A percentile compares a stretch with the other conserved stretches of the same genome.
Evolutionary conservation across 345 rosid genomes (phyloP).

Genomic region (Eucalyptus regnans): DNA sequence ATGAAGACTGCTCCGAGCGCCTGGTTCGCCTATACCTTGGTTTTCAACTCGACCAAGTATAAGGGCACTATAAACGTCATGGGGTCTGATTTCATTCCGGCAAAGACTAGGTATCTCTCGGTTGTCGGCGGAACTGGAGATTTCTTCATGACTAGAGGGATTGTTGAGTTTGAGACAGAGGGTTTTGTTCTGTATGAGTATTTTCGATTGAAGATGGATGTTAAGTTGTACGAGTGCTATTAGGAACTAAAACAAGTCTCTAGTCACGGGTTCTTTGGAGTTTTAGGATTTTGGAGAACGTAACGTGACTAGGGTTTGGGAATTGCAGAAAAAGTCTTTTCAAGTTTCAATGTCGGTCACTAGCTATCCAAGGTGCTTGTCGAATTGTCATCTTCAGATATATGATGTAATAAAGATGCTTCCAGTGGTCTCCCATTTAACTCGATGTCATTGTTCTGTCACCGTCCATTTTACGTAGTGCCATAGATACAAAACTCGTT

Average conservation of each 20-base stretch:
- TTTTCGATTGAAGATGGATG: slow-evolving; percentile 35
- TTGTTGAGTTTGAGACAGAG: slow-evolving; percentile 30
- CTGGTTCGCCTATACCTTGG: slow-evolving; percentile 35
- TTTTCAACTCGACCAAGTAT: slow-evolving; percentile 16
- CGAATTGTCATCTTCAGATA: neutral
- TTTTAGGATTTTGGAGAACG: neutral
- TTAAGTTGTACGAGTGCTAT: slow-evolving; percentile 34
- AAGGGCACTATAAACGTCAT: slow-evolving; percentile 42
- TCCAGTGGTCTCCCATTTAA: neutral
- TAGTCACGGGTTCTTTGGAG: neutral
- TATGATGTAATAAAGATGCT: neutral
- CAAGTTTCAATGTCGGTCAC: neutral
- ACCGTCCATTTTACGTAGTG: neutral
- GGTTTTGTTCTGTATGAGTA: slow-evolving; percentile 28
- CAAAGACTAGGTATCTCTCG: slow-evolving; percentile 50
- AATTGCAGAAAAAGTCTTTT: neutral
- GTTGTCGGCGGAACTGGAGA: slow-evolving; percentile 62
- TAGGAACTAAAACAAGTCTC: neutral
- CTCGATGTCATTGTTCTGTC: neutral
- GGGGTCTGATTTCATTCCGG: slow-evolving; percentile 45
- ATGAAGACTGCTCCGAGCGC: slow-evolving; percentile 25
- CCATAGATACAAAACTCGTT: neutral
- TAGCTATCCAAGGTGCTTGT: neutral
- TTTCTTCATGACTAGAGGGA: slow-evolving; percentile 64
- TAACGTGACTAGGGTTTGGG: neutral